Conservation (phyloP, 176 grass and related monocot species). For the Echinochloa phyllopogon region DNA sequence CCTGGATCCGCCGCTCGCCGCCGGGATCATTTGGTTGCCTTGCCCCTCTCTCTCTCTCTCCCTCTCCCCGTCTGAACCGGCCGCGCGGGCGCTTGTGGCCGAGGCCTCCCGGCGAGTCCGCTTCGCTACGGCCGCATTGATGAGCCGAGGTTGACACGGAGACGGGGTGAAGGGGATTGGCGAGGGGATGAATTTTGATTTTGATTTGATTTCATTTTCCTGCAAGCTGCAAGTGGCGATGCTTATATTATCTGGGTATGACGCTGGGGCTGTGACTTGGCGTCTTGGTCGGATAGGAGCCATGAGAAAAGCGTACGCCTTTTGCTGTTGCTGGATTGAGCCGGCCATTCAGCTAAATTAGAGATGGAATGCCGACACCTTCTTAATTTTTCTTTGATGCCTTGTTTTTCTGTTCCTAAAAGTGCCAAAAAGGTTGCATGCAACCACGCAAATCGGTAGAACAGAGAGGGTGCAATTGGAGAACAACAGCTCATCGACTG, state of each 20-base stretch:
- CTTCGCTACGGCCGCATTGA: constrained; percentile 5
- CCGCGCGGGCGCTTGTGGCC: background rate
- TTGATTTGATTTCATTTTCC: background rate
- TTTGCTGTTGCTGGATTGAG: constrained; percentile 22
- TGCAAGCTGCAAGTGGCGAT: background rate
- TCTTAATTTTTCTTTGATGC: background rate
- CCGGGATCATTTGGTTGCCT: background rate
- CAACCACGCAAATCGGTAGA: background rate
- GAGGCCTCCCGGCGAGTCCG: background rate
- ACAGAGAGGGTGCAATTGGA: background rate
- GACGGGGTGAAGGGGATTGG: background rate
- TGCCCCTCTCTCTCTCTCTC: too few species aligned
- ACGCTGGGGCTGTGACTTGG: background rate
- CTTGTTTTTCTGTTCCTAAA: background rate
- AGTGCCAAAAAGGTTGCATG: background rate
- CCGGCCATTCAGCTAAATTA: background rate
- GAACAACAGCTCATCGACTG: background rate
- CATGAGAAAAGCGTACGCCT: constrained; percentile 30
- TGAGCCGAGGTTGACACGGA: constrained; percentile 23
- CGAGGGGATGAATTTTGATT: background rate
- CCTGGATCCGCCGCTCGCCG: background rate
- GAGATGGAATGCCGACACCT: background rate
- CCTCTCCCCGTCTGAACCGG: background rate
- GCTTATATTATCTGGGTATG: background rate
- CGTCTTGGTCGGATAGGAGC: constrained; percentile 25